phyloP scores from a whole-genome alignment of 192 early-diverging fungal genomes.

The Coemansia sp. region DNA sequence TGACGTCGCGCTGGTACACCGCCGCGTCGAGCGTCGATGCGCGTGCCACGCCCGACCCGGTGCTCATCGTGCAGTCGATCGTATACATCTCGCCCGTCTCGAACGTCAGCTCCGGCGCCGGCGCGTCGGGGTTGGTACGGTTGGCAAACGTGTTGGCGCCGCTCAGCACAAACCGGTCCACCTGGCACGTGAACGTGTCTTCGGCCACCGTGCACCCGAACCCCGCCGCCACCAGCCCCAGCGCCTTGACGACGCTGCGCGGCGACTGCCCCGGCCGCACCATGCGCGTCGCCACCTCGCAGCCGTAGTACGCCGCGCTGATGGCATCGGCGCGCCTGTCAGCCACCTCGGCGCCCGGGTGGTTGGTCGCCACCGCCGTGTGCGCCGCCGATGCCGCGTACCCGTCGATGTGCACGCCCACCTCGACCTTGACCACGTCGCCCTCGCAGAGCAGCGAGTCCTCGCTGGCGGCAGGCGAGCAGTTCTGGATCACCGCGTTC shows the following conservation, averaged over 20 bases:
- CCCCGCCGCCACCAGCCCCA: constrained; percentile 57
- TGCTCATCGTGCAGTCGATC: constrained; percentile 70
- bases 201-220: constrained; percentile 73
- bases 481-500: constrained; percentile 80
- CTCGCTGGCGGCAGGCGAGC: constrained; percentile 68
- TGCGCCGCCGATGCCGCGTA: constrained; percentile 84
- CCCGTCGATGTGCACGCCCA: constrained; percentile 93
- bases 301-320: constrained; percentile 79
- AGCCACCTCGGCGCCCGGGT: constrained; percentile 62
- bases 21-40: constrained; percentile 61
- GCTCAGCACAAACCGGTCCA: constrained; percentile 76
- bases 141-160: constrained; percentile 66
- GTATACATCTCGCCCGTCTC: constrained; percentile 74
- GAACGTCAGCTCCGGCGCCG: constrained; percentile 67
- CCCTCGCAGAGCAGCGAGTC: constrained; percentile 68
- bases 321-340: constrained; percentile 79
- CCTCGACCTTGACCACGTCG: constrained; percentile 91
- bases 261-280: constrained; percentile 72
- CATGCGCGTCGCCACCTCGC: constrained; percentile 81
- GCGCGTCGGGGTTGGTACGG: constrained; percentile 62
- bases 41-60: constrained; percentile 62
- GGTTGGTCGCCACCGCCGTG: constrained; percentile 73
- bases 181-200: constrained; percentile 67
- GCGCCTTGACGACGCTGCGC: constrained; percentile 63
- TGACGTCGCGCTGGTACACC: constrained; percentile 75